Evolutionary conservation across 257 asterid species (phyloP), one percentile per base, ranked within the genome.

Genomic region (Nyctanthes arbortristis): DNA sequence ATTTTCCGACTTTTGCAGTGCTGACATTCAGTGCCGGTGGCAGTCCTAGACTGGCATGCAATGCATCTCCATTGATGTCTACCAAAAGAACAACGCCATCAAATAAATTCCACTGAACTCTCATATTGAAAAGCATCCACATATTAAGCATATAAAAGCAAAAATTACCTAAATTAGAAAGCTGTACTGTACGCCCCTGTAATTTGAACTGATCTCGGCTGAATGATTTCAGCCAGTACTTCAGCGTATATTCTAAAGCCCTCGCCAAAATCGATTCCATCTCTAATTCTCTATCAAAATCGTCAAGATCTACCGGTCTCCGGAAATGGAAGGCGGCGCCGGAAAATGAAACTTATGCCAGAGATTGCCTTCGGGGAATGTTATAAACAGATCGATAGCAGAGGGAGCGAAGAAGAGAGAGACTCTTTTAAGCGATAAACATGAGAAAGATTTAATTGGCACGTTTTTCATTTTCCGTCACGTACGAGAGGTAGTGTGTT

Each of bases 21-120:
- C 97, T 72, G 52, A 93, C 98, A 80, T 85, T 85, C 72, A 93
- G 67, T 65, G 98, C 98, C 31, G 96, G 95, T n/a, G 98, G 98
- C 58, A 93, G 84, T 64, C 98, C 98, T 18, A 90, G 65, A 71
- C 98, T 90, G 13, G 98, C 97, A 67, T 93, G 98, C 78, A 93
- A 60, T 33, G 98, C 95, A 65, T 93, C 98, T 58, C 98, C 97
- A 72, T 90, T 84, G 65, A 93, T 82, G 77, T 93, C 98, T 93
- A 70, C 79, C 69, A 69, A 58, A 73, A 78, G 54, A 25, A 54
- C 2, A 1, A 65, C 9, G 52, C 13, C 63, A 16, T 55, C 47
- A 71, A 65, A n/a, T n/a, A 68, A 30, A 67, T 6, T 22, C 22
- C 56, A 70, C 61, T 58, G 16, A 65, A 70, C 7, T 64, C 66